Base-by-base conservation (phyloP, 169 alveolate genomes). In the Fabrea salina region DNA sequence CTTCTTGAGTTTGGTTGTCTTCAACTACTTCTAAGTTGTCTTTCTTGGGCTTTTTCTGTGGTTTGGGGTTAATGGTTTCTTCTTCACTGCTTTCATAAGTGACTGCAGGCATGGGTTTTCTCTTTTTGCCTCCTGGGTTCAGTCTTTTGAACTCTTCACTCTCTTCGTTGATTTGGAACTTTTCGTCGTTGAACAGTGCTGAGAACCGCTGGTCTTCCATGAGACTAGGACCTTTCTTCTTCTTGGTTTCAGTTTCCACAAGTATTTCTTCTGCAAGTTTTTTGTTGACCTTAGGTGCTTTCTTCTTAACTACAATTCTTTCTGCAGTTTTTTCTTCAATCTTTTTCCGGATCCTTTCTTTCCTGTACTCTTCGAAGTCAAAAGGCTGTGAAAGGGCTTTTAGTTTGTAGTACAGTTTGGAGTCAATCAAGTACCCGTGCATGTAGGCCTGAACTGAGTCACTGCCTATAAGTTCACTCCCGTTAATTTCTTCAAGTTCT, bases 361-460 rank as follows among this genome's bases (percentile, higher is more conserved):
- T 82, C 74, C 89, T 68, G 75, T 91, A 90, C 59, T 91, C 82
- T 19, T 96, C 91, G 59, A 80, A 91, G 33, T 91, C 96, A 58
- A 92, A 86, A 19, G 96, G 96, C 39, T 95, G 91, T 22, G 94
- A 71, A 33, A 91, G 89, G 61, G 89, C 87, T 67, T 88, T 85
- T 35, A 96, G 89, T 83, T 94, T 95, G 47, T 89, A 79, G 85
- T 94, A 96, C 47, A 94, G 84, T 77, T 92, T 95, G 77, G 88
- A 79, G 54, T 93, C 96, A 72, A 96, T 93, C 71, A 95, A 94
- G 86, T 91, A 97, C 8, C 99, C 99, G 86, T 97, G 99, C 94
- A 97, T 91, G 90, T 97, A 97, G 19, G 97, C 97, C 79, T 93
- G 97, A 51, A 97, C 83, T 94, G 93, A 88, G 43, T 94, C 88